phyloP scores from a whole-genome alignment of 2,329 filamentous ascomycete genomes.

The Paramyrothecium sp. region DNA sequence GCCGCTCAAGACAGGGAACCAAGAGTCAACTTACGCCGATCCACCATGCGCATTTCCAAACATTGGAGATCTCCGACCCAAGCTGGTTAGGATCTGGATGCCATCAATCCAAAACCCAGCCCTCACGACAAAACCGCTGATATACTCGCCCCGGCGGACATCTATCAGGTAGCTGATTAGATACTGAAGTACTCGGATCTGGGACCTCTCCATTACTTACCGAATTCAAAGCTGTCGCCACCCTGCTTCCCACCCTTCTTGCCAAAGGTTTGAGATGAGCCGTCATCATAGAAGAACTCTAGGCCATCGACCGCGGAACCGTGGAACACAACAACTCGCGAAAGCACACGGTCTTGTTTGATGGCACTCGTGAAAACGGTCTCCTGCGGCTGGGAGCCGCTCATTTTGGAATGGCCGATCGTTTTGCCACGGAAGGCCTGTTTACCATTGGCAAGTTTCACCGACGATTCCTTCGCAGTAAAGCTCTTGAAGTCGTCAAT shows the following conservation, averaged over 20 bases:
- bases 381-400: constrained; percentile 68
- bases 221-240: constrained; percentile 74
- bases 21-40: constrained; percentile 64
- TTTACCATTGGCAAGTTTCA: constrained; percentile 71
- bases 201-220: constrained; percentile 49
- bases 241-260: constrained; percentile 70
- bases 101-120: constrained; percentile 83
- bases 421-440: constrained; percentile 73
- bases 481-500: constrained; percentile 75
- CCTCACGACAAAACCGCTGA: constrained; percentile 82
- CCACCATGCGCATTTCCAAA: constrained; percentile 82
- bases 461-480: constrained; percentile 66
- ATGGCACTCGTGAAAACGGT: constrained; percentile 70
- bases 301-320: constrained; percentile 78
- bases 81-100: constrained; percentile 83
- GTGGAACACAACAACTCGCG: constrained; percentile 73
- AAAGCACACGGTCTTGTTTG: constrained; percentile 70
- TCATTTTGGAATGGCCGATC: constrained; percentile 70
- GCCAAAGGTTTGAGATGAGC: constrained; percentile 81
- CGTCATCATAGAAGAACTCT: constrained; percentile 91
- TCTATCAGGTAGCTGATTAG: constrained; percentile 51
- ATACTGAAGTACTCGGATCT: too few species aligned
- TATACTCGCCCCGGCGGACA: constrained; percentile 77
- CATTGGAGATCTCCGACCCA: constrained; percentile 80
- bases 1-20: background rate